Conservation (phyloP, 1,139 yeast species). For the Yamadazyma siamensis region DNA sequence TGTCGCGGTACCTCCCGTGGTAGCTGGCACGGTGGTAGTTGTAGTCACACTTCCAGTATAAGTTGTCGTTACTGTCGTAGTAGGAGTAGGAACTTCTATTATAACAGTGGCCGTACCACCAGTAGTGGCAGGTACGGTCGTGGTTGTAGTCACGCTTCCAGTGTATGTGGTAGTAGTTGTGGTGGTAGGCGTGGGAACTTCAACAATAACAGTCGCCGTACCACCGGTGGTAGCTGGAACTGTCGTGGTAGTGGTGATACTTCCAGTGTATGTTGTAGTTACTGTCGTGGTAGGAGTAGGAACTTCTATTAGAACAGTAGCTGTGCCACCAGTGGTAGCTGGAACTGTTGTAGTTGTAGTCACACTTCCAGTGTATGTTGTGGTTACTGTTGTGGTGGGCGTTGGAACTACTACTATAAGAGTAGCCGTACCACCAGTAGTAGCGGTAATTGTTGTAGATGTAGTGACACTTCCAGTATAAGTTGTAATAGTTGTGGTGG, state of each 20-base stretch:
- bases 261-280: conserved; percentile 4
- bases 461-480: not conserved
- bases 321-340: conserved; percentile 12
- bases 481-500: not conserved
- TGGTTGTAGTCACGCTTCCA: conserved; percentile 11
- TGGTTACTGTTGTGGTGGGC: conserved; percentile 8
- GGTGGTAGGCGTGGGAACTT: conserved; percentile 5
- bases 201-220: conserved; percentile 3
- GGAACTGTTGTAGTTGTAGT: conserved; percentile 6
- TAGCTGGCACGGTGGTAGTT: conserved; percentile 2
- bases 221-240: conserved; percentile 1
- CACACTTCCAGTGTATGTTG: conserved; percentile 7
- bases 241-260: conserved; percentile 2
- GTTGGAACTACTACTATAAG: conserved; percentile 18
- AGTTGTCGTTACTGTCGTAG: conserved; percentile 5
- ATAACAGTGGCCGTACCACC: conserved; percentile 15
- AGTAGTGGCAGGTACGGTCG: conserved; percentile 9
- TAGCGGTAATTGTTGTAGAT: not conserved
- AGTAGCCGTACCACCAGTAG: conserved; percentile 12
- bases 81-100: conserved; percentile 5
- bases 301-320: conserved; percentile 10
- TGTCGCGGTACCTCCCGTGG: conserved; percentile 14
- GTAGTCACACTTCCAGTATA: conserved; percentile 2
- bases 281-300: conserved; percentile 10
- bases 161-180: conserved; percentile 6